Conservation (phyloP, 2,329 filamentous ascomycete genomes). For the Trichoderma oligosporum region DNA sequence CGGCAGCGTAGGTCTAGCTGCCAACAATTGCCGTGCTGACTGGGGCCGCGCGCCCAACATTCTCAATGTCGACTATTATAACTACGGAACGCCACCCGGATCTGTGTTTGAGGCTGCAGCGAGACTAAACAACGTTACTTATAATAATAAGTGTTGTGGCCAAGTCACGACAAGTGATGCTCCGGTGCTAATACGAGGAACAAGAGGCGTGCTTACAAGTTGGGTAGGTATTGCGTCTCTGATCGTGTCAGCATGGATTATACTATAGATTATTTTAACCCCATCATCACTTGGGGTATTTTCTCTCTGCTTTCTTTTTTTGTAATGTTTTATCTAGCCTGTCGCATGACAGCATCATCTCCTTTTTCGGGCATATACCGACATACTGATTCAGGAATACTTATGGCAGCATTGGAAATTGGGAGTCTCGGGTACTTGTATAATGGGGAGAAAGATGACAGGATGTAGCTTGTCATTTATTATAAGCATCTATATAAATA, state of each 20-base stretch:
- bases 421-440: background rate
- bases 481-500: background rate
- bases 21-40: slow-evolving; percentile 55
- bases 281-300: background rate
- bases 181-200: background rate
- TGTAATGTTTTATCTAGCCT: background rate
- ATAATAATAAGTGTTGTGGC: slow-evolving; percentile 57
- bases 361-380: background rate
- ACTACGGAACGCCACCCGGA: slow-evolving; percentile 60
- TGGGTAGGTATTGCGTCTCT: slow-evolving; percentile 23
- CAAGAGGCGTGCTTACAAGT: background rate
- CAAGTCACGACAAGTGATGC: slow-evolving; percentile 31
- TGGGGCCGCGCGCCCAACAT: slow-evolving; percentile 73
- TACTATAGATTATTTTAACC: background rate
- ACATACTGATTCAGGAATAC: background rate
- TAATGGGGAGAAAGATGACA: slow-evolving; percentile 3
- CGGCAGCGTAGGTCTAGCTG: slow-evolving; percentile 63
- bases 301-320: background rate
- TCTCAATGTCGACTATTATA: slow-evolving; percentile 83
- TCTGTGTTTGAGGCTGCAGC: slow-evolving; percentile 75
- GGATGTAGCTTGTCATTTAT: background rate
- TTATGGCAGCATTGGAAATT: slow-evolving; percentile 4
- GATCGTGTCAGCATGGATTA: slow-evolving; percentile 21
- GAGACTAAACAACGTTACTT: slow-evolving; percentile 67
- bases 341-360: background rate